These are phyloP conservation scores for Syncephalastrum monosporum DNA, from an alignment of 371 early-diverging fungal genomes.

Conservation along the genomic window DNA sequence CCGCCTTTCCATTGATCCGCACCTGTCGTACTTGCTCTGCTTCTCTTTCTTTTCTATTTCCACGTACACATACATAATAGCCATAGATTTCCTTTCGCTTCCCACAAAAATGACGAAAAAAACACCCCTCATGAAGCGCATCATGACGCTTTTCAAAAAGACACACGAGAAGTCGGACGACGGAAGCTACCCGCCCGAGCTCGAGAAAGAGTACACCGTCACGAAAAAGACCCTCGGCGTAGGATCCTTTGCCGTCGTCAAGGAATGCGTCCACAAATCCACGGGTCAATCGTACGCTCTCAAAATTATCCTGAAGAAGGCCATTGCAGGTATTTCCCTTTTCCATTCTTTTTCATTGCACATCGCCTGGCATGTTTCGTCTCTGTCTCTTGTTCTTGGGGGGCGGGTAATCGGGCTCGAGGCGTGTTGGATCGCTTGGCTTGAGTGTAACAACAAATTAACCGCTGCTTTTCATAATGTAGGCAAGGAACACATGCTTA, in stretches of 20 bases:
- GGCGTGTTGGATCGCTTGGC: neutral
- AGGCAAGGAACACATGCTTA: slow-evolving; percentile 83
- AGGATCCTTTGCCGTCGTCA: slow-evolving; percentile 87
- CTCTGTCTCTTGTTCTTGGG: neutral
- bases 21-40: no score
- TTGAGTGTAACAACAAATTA: neutral
- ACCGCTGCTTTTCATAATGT: neutral
- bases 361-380: neutral
- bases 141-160: slow-evolving; percentile 47
- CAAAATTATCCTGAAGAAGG: slow-evolving; percentile 78
- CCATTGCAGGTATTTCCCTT: slow-evolving; percentile 42
- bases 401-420: slow-evolving; percentile 4
- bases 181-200: slow-evolving; percentile 36
- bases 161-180: slow-evolving; percentile 45
- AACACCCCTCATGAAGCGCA: slow-evolving; percentile 42
- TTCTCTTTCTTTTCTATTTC: no score
- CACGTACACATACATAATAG: no score
- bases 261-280: slow-evolving; percentile 57
- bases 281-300: slow-evolving; percentile 70
- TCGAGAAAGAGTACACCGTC: slow-evolving; percentile 45
- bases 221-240: slow-evolving; percentile 55
- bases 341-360: neutral
- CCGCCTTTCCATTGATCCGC: no score
- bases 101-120: slow-evolving; percentile 22
- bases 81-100: no score